Base-by-base conservation (phyloP, 2,329 filamentous ascomycete species). In the Verticillium isaacii region DNA sequence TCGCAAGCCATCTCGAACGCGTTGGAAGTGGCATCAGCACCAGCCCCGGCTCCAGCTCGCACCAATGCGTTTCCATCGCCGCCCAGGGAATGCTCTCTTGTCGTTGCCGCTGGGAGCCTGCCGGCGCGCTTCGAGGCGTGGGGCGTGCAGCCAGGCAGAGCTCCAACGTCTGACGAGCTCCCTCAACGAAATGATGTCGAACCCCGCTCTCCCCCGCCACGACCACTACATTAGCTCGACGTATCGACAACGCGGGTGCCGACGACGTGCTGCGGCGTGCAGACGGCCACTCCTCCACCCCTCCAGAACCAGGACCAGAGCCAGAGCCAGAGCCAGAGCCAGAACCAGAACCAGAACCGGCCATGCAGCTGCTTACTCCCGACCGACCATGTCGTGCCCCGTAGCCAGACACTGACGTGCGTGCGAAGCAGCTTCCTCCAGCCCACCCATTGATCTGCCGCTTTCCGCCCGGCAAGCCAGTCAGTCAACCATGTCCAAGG, bases 401-500 rank as follows among this genome's bases (percentile, higher is more conserved):
- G 19, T 50, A n/a, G 19, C 11, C 19, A 50, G 45, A 23, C 45
- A 37, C 55, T 57, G 55, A 57, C 32, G 32, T 23, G 32, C 15
- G 55, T 57, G 32, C 32, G 4, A 5, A 50, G 45, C 45, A 50
- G 45, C 9, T n/a, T 50, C 45, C 45, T n/a, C 45, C 8, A 57
- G n/a, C 50, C 8, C 4, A 56, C 14, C 29, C 32, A 32, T 23
- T 19, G 32, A 57, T 5, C 19, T 19, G 32, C 32, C 55, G n/a
- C 15, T n/a, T 14, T 36, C 55, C 29, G 8, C 60, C 50, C 29
- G 25, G 19, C 19, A 32, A 58, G 55, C 32, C 58, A 57, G 9
- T 14, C 57, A 71, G 65, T 23, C 23, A 23, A 23, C 23, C 23
- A 75, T 77, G 72, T 65, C 72, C 59, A 69, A 68, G 12, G 37